Base-by-base conservation (phyloP, 352 stramenopile genomes). In the Globisporangium radiosum region DNA sequence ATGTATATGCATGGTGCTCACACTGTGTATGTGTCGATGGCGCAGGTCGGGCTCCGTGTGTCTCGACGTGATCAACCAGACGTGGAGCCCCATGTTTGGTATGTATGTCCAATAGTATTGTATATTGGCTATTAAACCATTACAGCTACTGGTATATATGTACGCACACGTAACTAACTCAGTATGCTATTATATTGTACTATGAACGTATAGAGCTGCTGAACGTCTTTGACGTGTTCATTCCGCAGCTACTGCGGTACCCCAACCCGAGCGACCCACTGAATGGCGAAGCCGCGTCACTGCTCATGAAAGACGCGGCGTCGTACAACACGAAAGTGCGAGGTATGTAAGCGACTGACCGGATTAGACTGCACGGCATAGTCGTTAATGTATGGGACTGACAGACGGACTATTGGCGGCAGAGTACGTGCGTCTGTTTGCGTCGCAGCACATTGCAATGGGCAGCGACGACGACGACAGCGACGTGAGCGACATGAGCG, bases 31-130 rank as follows among this genome's bases (percentile, higher is more conserved):
- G 7, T 63, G 13, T 60, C 49, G 39, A 15, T 52, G 2, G n/a
- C 36, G 50, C 57, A 93, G 85, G 60, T 96, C 88, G 10, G 91
- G 91, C 33, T 97, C 90, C 11, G 89, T 97, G 17, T 97, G 91
- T 57, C 66, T 97, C 60, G 90, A 97, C 58, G 91, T 97, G 49
- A 97, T 97, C 68, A 97, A 97, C 72, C 90, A 97, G 66, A 97
- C 91, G 9, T 97, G 91, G 91, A 97, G 87, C 56, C 91, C 91
- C 15, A 95, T 97, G 85, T 97, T 96, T 56, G 88, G 87, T 96
- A 51, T 57, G 76, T 49, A 13, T 8, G 33, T 13, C 19, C 13
- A 13, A 14, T 44, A 14, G 40, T 33, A n/a, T 50, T 45, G 15
- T 10, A 0, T 49, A 15, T 54, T 43, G 37, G 17, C n/a, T 47